Conservation (phyloP, 1,139 yeast genomes). For the Candida albicans region DNA sequence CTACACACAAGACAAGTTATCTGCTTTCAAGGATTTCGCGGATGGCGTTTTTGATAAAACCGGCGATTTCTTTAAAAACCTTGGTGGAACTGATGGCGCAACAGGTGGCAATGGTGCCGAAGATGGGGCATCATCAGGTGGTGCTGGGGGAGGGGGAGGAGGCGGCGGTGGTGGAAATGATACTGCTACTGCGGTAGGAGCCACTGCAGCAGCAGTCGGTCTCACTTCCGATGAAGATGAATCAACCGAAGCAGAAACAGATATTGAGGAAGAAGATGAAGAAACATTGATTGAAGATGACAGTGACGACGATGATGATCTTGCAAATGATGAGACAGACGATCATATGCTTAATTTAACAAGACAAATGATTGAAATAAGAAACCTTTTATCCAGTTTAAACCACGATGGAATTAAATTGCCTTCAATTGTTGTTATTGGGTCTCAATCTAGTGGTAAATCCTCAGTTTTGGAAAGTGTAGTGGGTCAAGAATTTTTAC, state of each 20-base stretch:
- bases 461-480: conserved; percentile 91
- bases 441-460: conserved; percentile 97
- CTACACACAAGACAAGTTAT: conserved; percentile 66
- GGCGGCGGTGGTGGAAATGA: conserved; percentile 32
- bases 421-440: conserved; percentile 95
- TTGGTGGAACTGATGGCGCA: conserved; percentile 15
- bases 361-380: conserved; percentile 93
- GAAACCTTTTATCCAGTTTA: conserved; percentile 72
- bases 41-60: conserved; percentile 46
- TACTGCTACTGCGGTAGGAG: conserved; percentile 43
- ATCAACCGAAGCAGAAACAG: conserved; percentile 14
- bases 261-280: conserved; percentile 27
- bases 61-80: conserved; percentile 38
- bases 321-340: conserved; percentile 52
- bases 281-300: conserved; percentile 31
- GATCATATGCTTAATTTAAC: conserved; percentile 84
- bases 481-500: conserved; percentile 92
- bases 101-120: conserved; percentile 17
- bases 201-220: conserved; percentile 50
- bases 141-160: conserved; percentile 21
- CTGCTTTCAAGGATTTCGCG: conserved; percentile 59
- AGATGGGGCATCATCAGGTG: conserved; percentile 13
- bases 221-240: conserved; percentile 35
- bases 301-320: conserved; percentile 44
- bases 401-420: conserved; percentile 79